phyloP scores from a whole-genome alignment of 139 green algal species.

The Prasinococcaceae sp. region DNA sequence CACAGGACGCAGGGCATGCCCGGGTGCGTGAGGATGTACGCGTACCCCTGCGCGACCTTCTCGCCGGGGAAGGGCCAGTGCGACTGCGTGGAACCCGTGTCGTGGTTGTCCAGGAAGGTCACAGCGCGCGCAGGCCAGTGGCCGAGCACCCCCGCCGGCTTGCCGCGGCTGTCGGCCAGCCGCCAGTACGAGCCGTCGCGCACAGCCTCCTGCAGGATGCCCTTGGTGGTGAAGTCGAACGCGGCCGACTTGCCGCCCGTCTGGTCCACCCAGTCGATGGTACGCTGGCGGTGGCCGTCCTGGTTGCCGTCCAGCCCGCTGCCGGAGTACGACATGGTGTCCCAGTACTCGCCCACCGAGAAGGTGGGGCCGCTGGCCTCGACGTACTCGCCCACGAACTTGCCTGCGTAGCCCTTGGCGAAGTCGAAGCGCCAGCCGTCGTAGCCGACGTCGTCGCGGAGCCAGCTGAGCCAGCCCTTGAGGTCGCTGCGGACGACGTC shows the following conservation, averaged over 20 bases:
- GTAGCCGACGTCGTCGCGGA: conserved; percentile 46
- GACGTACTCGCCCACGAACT: conserved; percentile 39
- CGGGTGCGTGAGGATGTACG: conserved; percentile 47
- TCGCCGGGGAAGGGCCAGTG: conserved; percentile 39
- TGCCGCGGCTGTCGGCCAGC: conserved; percentile 57
- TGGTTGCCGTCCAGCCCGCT: conserved; percentile 29
- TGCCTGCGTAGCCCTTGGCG: conserved; percentile 38
- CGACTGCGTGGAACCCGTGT: conserved; percentile 42
- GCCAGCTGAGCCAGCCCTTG: conserved; percentile 56
- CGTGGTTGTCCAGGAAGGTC: conserved; percentile 51
- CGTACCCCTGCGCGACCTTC: conserved; percentile 37
- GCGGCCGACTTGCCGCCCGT: conserved; percentile 23
- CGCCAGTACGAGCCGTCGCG: conserved; percentile 82
- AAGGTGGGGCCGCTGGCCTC: conserved; percentile 26
- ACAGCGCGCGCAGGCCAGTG: conserved; percentile 36
- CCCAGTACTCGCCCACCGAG: conserved; percentile 41
- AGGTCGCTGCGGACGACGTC: conserved; percentile 45
- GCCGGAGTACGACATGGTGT: conserved; percentile 27
- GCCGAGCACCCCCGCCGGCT: conserved; percentile 38
- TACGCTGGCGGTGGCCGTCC: conserved; percentile 30
- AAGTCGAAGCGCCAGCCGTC: conserved; percentile 51
- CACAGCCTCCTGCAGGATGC: conserved; percentile 76
- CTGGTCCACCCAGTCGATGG: conserved; percentile 39
- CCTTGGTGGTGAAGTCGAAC: conserved; percentile 53
- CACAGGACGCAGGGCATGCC: conserved; percentile 41